These are phyloP conservation scores for Ophiocordyceps robertsii DNA, from an alignment of 2,329 filamentous ascomycete species.

Conservation along the genomic window DNA sequence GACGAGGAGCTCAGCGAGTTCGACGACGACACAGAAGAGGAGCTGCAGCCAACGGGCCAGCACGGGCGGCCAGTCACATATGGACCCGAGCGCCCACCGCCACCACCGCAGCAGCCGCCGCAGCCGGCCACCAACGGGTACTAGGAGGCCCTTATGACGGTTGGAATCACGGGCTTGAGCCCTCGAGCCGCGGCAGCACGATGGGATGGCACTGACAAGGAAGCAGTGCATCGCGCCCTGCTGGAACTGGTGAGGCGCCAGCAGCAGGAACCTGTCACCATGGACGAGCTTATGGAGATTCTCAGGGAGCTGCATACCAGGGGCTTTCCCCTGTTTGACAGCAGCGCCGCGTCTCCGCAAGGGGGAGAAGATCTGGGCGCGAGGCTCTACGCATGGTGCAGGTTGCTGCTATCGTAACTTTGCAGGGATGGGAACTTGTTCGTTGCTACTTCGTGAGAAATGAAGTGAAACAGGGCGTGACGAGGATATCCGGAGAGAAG, in stretches of 20 bases:
- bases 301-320: neutral
- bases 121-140: constrained; percentile 27
- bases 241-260: neutral
- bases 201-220: neutral
- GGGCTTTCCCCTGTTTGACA: neutral
- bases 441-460: too few species aligned
- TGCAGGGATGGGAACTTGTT: too few species aligned
- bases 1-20: constrained; percentile 51
- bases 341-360: too few species aligned
- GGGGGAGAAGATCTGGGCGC: too few species aligned
- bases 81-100: constrained; percentile 35
- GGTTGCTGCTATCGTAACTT: too few species aligned
- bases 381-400: too few species aligned
- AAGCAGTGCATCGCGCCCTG: neutral
- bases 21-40: constrained; percentile 47
- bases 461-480: too few species aligned
- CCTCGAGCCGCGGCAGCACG: neutral
- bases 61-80: constrained; percentile 24
- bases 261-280: neutral
- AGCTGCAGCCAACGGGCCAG: constrained; percentile 23
- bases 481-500: too few species aligned
- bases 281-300: neutral
- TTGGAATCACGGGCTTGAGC: neutral
- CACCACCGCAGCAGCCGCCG: constrained; percentile 11
- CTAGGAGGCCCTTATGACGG: constrained; percentile 17